phyloP scores from a whole-genome alignment of 2,329 filamentous ascomycete genomes.

The Venturia nashicola region DNA sequence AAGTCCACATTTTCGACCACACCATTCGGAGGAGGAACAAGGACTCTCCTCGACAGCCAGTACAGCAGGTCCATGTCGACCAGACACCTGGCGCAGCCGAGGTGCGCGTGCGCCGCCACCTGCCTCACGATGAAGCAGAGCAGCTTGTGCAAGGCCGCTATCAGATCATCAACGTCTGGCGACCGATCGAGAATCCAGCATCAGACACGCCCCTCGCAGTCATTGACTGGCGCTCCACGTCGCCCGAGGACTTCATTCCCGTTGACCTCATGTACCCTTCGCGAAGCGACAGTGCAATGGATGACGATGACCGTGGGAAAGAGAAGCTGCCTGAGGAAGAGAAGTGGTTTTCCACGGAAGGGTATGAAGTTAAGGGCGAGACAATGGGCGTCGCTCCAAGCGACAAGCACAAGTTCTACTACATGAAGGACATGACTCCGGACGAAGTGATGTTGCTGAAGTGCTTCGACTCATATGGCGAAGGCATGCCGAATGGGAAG shows the following conservation, averaged over 20 bases:
- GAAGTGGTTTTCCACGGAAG: constrained; percentile 45
- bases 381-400: background rate
- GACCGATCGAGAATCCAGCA: constrained; percentile 47
- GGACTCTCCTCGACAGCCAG: no score
- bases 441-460: background rate
- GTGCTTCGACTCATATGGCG: background rate
- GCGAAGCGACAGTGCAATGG: constrained; percentile 40
- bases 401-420: background rate
- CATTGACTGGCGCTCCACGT: constrained; percentile 41
- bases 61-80: constrained; percentile 69
- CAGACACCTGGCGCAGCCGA: constrained; percentile 58
- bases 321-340: constrained; percentile 19
- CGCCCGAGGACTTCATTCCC: constrained; percentile 52
- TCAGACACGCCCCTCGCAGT: constrained; percentile 45
- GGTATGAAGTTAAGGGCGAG: constrained; percentile 39
- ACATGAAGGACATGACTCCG: background rate
- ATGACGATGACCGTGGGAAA: constrained; percentile 42
- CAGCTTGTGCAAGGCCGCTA: no score
- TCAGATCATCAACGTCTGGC: constrained; percentile 84
- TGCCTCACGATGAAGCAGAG: constrained; percentile 53
- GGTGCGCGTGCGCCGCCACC: constrained; percentile 55
- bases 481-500: background rate
- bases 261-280: constrained; percentile 67
- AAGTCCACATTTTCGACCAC: constrained; percentile 73
- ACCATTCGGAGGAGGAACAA: no score